Evolutionary conservation across 73 alveolate species (phyloP), one percentile per base, ranked within the genome.

Genomic region (Symbiodinium pilosum): DNA sequence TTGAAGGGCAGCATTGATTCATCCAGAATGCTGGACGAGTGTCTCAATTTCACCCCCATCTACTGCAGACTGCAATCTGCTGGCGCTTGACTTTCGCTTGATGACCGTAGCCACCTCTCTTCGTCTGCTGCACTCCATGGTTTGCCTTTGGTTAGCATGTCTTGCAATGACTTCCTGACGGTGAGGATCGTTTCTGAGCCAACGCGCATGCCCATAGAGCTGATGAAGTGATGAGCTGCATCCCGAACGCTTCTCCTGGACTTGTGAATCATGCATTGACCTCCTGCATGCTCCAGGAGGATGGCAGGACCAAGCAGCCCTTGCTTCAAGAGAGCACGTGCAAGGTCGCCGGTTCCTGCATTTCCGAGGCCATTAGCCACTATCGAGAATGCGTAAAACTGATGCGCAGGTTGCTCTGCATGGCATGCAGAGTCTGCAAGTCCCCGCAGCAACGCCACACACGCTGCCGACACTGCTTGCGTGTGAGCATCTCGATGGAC

Each of bases 11-110:
- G n/a, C n/a, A n/a, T n/a, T n/a, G n/a, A n/a, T n/a, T n/a, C n/a
- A n/a, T n/a, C n/a, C n/a, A n/a, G n/a, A n/a, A n/a, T n/a, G n/a
- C n/a, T n/a, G n/a, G n/a, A n/a, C n/a, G n/a, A n/a, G n/a, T n/a
- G n/a, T n/a, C n/a, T n/a, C n/a, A n/a, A n/a, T n/a, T n/a, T n/a
- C n/a, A n/a, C n/a, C n/a, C n/a, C 59, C 59, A 47, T 36, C 77
- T 59, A 59, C 77, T 59, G 77, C 77, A 59, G 77, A 24, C 77
- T 59, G 77, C 77, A 59, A 59, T 59, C 77, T 20, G 77, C 77
- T n/a, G n/a, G n/a, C 36, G 39, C 77, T 14, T 20, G 77, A 36
- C 6, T 59, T 28, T 2, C 39, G 28, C 3, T 9, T 12, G 77
- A 59, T 28, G 77, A 59, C 28, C 32, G n/a, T 12, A n/a, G 28